A percentile compares a stretch with the other conserved stretches of the same genome.
Evolutionary conservation across 2,329 filamentous ascomycete species (phyloP).

Genomic region (Apiospora koreana): DNA sequence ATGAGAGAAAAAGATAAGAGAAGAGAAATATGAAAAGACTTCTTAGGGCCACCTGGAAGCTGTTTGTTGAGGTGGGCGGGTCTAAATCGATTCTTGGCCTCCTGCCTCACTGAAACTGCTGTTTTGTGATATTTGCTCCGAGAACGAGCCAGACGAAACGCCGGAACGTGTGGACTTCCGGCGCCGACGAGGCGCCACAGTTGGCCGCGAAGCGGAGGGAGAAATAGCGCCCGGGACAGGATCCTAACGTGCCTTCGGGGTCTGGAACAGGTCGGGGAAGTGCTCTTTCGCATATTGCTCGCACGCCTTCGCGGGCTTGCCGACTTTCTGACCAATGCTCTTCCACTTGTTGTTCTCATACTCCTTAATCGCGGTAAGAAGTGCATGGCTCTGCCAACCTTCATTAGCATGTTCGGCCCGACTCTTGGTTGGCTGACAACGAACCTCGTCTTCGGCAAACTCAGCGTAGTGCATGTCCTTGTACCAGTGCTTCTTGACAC

Average conservation of each 20-base stretch:
- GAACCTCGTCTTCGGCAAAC: conserved; percentile 84
- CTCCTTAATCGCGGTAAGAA: conserved; percentile 95
- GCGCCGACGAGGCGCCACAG: not conserved
- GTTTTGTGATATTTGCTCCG: not conserved
- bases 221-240: not conserved
- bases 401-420: conserved; percentile 36
- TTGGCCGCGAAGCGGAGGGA: not conserved
- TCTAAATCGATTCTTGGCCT: not conserved
- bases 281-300: conserved; percentile 97
- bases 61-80: not conserved
- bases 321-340: conserved; percentile 91
- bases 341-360: conserved; percentile 99
- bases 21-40: not conserved
- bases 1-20: conserved; percentile 8
- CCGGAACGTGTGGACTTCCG: not conserved
- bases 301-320: conserved; percentile 94
- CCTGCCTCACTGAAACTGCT: not conserved
- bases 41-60: not conserved
- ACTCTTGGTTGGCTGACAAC: conserved; percentile 17
- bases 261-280: conserved; percentile 58
- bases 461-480: conserved; percentile 99
- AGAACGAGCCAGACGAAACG: not conserved
- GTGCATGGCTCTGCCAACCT: conserved; percentile 59
- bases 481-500: conserved; percentile 99
- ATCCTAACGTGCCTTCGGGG: conserved; percentile 29